Evolutionary conservation across 257 asterid genomes (phyloP), one percentile per base, ranked within the genome.

Genomic region (Solanum dulcamara): DNA sequence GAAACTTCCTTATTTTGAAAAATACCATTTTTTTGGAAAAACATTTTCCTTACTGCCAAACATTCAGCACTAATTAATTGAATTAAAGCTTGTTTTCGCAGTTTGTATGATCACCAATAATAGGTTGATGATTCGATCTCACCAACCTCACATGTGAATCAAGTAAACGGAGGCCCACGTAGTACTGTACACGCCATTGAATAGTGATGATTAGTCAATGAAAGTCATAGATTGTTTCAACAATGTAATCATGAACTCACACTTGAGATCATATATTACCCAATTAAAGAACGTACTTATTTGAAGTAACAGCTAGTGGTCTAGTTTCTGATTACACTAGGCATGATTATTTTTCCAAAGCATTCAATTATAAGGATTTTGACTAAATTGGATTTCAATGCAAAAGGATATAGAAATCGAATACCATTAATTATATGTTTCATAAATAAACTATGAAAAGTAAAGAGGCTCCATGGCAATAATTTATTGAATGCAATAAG

Each of bases 121-220:
- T 86, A 85, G 75, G 88, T 24, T 82, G 92, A 86, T 86, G 89
- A 90, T 88, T 88, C 90, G 59, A 20, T 71, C 81, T 86, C 83
- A 88, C 86, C 92, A 88, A 90, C 89, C 90, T 88, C 88, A 86
- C 92, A 85, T 89, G 91, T 86, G 87, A 86, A 88, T 84, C 86
- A n/a, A 60, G 84, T 74, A 85, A 72, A 64, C 66, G 18, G 84
- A 81, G 88, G 85, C 89, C 92, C 90, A 86, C 90, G 33, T 17
- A 11, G 7, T 24, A 60, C 86, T 70, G 71, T 70, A 32, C 60
- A 83, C 66, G 85, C 82, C 86, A 62, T 80, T 83, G 46, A 57
- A 84, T 89, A 88, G 89, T 68, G 81, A 84, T 84, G 80, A 85
- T 87, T 62, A 86, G 82, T 75, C 88, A 82, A 68, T 80, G 74